phyloP scores from a whole-genome alignment of 2,329 filamentous ascomycete genomes.

The Penicillium sp. region DNA sequence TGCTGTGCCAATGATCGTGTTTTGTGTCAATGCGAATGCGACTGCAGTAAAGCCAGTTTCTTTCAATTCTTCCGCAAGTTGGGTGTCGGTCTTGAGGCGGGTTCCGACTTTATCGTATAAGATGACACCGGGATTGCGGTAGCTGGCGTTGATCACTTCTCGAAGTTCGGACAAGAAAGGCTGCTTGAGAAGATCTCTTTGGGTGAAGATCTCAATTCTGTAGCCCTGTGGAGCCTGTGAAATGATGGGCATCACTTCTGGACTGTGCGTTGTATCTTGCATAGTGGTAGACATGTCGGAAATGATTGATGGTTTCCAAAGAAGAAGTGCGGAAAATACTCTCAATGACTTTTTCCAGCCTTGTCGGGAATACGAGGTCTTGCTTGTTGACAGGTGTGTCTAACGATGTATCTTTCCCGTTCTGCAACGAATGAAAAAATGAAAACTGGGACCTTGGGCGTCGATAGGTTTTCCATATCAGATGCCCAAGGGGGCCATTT shows the following conservation, averaged over 20 bases:
- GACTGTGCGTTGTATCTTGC: neutral
- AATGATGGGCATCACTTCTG: neutral
- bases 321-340: too few relatives aligned
- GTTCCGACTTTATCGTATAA: neutral
- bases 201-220: neutral
- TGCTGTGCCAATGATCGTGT: neutral
- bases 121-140: neutral
- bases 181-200: neutral
- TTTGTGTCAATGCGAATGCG: neutral
- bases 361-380: too few relatives aligned
- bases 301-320: neutral
- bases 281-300: neutral
- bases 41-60: neutral
- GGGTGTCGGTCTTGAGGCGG: constrained; percentile 7
- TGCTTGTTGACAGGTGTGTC: too few relatives aligned
- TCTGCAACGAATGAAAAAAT: too few relatives aligned
- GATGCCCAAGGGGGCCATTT: too few relatives aligned
- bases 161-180: neutral
- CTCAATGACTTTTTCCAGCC: too few relatives aligned
- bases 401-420: too few relatives aligned
- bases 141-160: neutral
- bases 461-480: too few relatives aligned
- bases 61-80: constrained; percentile 5
- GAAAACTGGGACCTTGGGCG: too few relatives aligned
- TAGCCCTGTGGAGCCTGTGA: neutral